phyloP scores from a whole-genome alignment of 371 early-diverging fungal genomes.

The Rhizomucor pusillus region DNA sequence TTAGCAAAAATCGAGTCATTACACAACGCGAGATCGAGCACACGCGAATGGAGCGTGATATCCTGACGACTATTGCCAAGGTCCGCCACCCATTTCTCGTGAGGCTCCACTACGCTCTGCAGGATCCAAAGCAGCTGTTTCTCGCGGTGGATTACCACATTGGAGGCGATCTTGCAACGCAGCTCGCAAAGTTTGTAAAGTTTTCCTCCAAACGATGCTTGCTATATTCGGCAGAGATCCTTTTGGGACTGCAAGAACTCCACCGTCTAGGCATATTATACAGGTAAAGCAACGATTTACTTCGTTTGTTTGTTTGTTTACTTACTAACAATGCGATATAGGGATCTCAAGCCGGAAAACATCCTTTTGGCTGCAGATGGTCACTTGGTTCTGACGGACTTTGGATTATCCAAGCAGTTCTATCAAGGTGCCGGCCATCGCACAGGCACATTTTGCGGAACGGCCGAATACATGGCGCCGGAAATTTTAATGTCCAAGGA shows the following conservation, averaged over 20 bases:
- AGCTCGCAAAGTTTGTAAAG: conserved; percentile 50
- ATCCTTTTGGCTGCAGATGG: conserved; percentile 76
- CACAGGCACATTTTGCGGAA: conserved; percentile 93
- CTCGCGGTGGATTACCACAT: conserved; percentile 95
- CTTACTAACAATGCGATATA: conserved; percentile 1
- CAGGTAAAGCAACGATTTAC: conserved; percentile 32
- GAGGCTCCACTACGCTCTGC: conserved; percentile 88
- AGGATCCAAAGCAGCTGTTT: conserved; percentile 86
- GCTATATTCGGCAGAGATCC: conserved; percentile 85
- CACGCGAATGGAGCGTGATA: conserved; percentile 41
- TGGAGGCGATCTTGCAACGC: conserved; percentile 96
- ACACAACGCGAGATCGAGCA: conserved; percentile 84
- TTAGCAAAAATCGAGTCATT: conserved; percentile 90
- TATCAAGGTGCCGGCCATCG: conserved; percentile 39
- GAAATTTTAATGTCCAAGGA: conserved; percentile 81
- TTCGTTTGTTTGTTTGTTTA: background rate
- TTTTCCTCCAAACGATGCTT: conserved; percentile 42
- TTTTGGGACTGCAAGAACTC: conserved; percentile 83
- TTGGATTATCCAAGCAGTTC: conserved; percentile 80
- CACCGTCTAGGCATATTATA: conserved; percentile 90
- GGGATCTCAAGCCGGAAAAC: conserved; percentile 88
- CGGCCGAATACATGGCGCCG: conserved; percentile 89
- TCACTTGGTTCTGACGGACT: conserved; percentile 87
- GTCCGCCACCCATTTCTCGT: conserved; percentile 92
- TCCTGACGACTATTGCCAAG: conserved; percentile 42